Evolutionary conservation across 2,329 filamentous ascomycete genomes (phyloP), one percentile per base, ranked within the genome.

Genomic region (Scytalidium sp.): DNA sequence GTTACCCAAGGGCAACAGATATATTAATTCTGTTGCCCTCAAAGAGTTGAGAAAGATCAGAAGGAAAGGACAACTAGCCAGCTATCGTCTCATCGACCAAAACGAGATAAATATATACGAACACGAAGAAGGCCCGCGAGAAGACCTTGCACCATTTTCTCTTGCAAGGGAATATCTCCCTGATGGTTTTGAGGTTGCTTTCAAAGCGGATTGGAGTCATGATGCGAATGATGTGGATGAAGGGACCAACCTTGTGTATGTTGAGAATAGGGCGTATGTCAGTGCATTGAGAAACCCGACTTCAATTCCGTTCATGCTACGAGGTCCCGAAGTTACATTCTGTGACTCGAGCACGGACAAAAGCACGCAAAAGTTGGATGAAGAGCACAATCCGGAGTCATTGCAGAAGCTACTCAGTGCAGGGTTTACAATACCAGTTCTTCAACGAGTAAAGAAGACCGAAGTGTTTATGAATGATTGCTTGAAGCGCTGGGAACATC

Each of bases 121-220:
- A 36, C 7, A 36, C 5, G 17, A 36, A n/a, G 13, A 36, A 6
- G 45, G 19, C 5, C 55, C 56, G 41, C 52, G 62, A 46, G 43
- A 52, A 11, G 57, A 63, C 42, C 50, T 54, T 21, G 41, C 56
- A 9, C 56, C 59, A 1, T 63, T 63, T 41, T 59, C 56, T 1
- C 20, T 56, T 9, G 43, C 52, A n/a, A 47, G 50, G 29, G 45
- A 53, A 15, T 40, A 46, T 3, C 56, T 60, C 41, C 55, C 60
- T 17, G 13, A 6, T 5, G 40, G 47, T 3, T 64, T 64, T 41
- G 23, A 61, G 13, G 19, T 46, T 5, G 50, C 49, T 4, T 44
- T 63, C 43, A 51, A 32, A 17, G 36, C 43, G 4, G 60, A 58
- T 47, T 48, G 54, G 7, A 22, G 15, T 11, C 21, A 42, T 20